Percentiles rank a stretch among this genome's conserved stretches.
These are phyloP conservation scores for Chlamydomonas eustigma DNA, from an alignment of 139 green algal genomes.

Conservation along the genomic window DNA sequence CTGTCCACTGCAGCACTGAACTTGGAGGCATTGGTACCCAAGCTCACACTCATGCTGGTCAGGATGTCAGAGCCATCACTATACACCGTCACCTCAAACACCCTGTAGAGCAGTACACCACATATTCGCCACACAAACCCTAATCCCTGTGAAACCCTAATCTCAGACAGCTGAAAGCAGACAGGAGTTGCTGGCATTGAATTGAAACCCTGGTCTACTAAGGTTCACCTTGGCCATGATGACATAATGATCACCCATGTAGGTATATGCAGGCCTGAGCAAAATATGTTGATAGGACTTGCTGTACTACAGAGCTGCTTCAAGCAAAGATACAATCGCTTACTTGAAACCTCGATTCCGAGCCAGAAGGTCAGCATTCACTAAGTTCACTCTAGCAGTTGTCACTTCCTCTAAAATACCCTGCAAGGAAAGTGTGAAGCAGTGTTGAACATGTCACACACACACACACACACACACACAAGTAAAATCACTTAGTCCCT, in stretches of 20 bases:
- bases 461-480: too few species aligned
- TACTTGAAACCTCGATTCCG: slow-evolving; percentile 74
- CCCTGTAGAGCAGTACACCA: slow-evolving; percentile 6
- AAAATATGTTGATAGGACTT: not conserved
- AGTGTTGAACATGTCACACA: too few species aligned
- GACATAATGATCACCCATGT: too few species aligned
- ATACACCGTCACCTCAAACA: slow-evolving; percentile 42
- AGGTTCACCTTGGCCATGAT: too few species aligned
- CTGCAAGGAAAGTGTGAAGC: slow-evolving; percentile 16
- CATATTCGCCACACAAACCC: too few species aligned
- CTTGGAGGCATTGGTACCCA: slow-evolving; percentile 56
- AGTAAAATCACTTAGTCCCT: too few species aligned
- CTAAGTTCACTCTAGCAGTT: slow-evolving; percentile 77
- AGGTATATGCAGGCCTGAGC: not conserved
- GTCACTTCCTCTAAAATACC: slow-evolving; percentile 71
- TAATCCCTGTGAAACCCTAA: too few species aligned
- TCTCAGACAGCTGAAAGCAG: too few species aligned
- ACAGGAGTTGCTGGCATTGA: too few species aligned
- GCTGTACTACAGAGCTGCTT: not conserved
- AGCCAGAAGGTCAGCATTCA: slow-evolving; percentile 94
- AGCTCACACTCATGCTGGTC: slow-evolving; percentile 51
- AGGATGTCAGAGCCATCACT: slow-evolving; percentile 50
- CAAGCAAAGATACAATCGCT: not conserved
- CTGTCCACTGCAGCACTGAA: slow-evolving; percentile 69
- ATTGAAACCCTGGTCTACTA: too few species aligned